Evolutionary conservation across 495 filamentous ascomycete species (phyloP).

Genomic region (Penicillium lividum): DNA sequence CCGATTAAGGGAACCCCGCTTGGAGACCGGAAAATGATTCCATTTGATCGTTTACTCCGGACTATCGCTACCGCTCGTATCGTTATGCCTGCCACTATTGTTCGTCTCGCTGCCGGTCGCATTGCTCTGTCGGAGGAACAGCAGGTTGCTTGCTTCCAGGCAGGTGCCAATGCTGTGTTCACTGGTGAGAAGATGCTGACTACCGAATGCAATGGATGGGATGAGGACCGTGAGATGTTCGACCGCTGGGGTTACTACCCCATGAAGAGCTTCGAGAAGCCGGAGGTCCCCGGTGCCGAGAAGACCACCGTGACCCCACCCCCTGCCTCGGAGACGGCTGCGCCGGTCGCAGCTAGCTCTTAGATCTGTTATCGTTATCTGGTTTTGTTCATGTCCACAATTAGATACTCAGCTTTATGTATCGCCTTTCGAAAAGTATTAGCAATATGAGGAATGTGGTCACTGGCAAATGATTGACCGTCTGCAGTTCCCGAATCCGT

Average conservation of each 20-base stretch:
- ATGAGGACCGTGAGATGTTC: conserved; percentile 79
- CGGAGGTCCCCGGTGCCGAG: conserved; percentile 8
- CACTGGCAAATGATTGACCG: not conserved
- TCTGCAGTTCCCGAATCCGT: not conserved
- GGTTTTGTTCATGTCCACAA: not conserved
- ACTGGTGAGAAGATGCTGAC: conserved; percentile 93
- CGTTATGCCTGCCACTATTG: conserved; percentile 76
- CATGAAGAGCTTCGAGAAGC: conserved; percentile 59
- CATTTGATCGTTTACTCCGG: conserved; percentile 70
- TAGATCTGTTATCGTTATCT: conserved; percentile 9
- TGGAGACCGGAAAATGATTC: conserved; percentile 65
- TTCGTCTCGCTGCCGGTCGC: conserved; percentile 77
- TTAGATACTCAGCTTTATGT: not conserved
- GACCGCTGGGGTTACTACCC: conserved; percentile 72
- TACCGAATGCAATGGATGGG: conserved; percentile 84
- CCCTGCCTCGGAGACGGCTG: conserved; percentile 22
- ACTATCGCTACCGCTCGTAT: conserved; percentile 79
- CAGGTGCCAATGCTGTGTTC: conserved; percentile 85
- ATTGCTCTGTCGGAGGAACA: conserved; percentile 78
- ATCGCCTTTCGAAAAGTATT: not conserved
- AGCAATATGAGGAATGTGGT: not conserved
- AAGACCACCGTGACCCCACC: conserved; percentile 14
- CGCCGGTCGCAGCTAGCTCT: conserved; percentile 31
- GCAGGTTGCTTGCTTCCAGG: conserved; percentile 80
- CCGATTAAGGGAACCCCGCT: conserved; percentile 84